Conservation (phyloP, 108 stramenopile species). For the Ochromonas danica region DNA sequence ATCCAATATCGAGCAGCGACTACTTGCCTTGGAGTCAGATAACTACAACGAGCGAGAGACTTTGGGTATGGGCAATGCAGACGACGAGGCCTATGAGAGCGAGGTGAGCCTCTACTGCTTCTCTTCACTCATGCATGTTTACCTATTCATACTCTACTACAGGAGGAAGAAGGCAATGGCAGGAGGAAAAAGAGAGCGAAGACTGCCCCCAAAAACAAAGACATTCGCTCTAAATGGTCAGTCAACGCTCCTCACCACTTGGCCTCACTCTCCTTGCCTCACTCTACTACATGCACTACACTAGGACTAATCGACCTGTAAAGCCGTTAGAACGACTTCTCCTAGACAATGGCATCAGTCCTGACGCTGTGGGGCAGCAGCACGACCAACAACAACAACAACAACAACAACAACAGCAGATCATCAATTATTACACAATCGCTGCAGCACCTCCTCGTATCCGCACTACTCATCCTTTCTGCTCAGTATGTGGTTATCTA, state of each 20-base stretch:
- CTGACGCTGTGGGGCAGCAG: not conserved
- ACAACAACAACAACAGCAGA: no score
- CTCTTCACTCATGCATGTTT: not conserved
- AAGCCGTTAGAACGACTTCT: not conserved
- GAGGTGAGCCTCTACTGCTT: not conserved
- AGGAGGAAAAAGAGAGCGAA: not conserved
- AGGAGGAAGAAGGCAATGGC: not conserved
- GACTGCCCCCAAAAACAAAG: not conserved
- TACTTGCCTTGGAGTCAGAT: not conserved
- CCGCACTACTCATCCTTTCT: not conserved
- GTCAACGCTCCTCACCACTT: not conserved
- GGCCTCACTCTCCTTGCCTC: not conserved
- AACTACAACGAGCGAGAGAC: not conserved
- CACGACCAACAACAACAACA: not conserved
- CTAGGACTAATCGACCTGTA: not conserved
- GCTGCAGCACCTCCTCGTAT: not conserved
- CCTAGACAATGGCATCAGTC: not conserved
- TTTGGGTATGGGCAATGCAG: not conserved
- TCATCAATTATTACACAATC: not conserved
- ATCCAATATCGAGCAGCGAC: not conserved
- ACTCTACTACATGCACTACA: not conserved
- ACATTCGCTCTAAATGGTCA: not conserved
- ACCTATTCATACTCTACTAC: not conserved
- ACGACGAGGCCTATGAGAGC: not conserved
- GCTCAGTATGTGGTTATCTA: not conserved